Conservation (phyloP, 2,329 filamentous ascomycete genomes). For the Xenoacremonium recifei region DNA sequence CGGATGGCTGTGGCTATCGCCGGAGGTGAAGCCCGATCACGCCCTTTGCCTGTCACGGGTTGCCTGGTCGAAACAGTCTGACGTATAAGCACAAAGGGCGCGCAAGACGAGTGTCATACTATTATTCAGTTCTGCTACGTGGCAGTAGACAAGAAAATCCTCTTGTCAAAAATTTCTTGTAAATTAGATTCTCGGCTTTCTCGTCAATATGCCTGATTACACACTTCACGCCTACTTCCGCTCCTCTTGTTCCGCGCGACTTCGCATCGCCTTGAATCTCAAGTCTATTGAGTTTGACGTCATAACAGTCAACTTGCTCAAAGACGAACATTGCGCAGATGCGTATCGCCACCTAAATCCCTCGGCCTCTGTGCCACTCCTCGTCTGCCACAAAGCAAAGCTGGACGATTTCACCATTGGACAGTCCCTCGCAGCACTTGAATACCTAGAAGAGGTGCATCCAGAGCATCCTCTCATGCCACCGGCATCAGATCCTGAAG, state of each 20-base stretch:
- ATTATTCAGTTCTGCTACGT: too few relatives aligned
- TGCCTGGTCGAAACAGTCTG: too few relatives aligned
- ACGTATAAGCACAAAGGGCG: too few relatives aligned
- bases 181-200: background rate
- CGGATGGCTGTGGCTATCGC: too few relatives aligned
- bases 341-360: constrained; percentile 51
- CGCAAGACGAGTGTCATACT: too few relatives aligned
- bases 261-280: constrained; percentile 58
- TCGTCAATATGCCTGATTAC: constrained; percentile 26
- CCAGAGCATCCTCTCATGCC: constrained; percentile 48
- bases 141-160: background rate
- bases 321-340: constrained; percentile 47
- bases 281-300: constrained; percentile 50
- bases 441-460: constrained; percentile 59
- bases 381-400: constrained; percentile 36
- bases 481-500: constrained; percentile 37
- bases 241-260: constrained; percentile 60
- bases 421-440: constrained; percentile 59
- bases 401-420: constrained; percentile 41
- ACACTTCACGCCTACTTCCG: constrained; percentile 60
- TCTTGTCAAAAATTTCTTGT: too few relatives aligned
- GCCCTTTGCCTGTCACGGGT: too few relatives aligned
- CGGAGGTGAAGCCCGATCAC: too few relatives aligned
- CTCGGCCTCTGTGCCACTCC: constrained; percentile 52
- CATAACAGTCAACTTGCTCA: constrained; percentile 52